phyloP scores from a whole-genome alignment of 1,284 basidiomycete species.

The Cryptococcus sp. region DNA sequence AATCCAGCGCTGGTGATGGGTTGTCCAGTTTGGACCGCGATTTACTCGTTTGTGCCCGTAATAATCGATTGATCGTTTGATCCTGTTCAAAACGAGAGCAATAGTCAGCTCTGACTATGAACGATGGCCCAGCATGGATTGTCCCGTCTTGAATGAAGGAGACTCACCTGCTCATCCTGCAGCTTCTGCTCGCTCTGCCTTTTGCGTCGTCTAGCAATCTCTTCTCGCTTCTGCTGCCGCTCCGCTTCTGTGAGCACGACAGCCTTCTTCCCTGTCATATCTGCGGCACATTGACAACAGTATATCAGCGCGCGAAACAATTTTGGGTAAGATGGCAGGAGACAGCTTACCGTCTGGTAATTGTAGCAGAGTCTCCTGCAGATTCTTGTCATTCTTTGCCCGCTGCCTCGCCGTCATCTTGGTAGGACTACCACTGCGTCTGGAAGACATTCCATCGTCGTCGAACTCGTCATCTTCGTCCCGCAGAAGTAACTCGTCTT shows the following conservation, averaged over 20 bases:
- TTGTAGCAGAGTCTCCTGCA: slow-evolving; percentile 27
- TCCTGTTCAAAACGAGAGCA: slow-evolving; percentile 38
- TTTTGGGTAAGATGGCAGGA: not conserved
- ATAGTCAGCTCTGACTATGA: not conserved
- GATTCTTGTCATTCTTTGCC: slow-evolving; percentile 33
- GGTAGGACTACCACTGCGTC: slow-evolving; percentile 24
- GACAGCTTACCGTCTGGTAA: slow-evolving; percentile 19
- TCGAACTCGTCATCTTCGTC: slow-evolving; percentile 12
- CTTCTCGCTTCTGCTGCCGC: slow-evolving; percentile 74
- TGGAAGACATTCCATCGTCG: slow-evolving; percentile 6
- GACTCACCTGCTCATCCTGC: slow-evolving; percentile 81
- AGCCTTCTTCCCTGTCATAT: slow-evolving; percentile 68
- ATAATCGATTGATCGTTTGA: slow-evolving; percentile 85
- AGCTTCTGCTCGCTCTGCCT: slow-evolving; percentile 85
- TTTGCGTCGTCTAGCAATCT: slow-evolving; percentile 79
- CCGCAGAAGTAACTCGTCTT: slow-evolving; percentile 14
- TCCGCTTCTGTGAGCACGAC: slow-evolving; percentile 74
- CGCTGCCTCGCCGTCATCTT: slow-evolving; percentile 42
- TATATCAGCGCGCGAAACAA: not conserved
- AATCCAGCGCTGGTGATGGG: slow-evolving; percentile 47
- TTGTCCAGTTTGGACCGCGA: slow-evolving; percentile 66
- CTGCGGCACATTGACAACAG: slow-evolving; percentile 35
- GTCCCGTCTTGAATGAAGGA: not conserved
- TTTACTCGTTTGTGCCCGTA: slow-evolving; percentile 76
- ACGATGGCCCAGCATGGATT: slow-evolving; percentile 2